phyloP scores from a whole-genome alignment of 768 basidiomycete genomes.

The Lentinula detonsa region DNA sequence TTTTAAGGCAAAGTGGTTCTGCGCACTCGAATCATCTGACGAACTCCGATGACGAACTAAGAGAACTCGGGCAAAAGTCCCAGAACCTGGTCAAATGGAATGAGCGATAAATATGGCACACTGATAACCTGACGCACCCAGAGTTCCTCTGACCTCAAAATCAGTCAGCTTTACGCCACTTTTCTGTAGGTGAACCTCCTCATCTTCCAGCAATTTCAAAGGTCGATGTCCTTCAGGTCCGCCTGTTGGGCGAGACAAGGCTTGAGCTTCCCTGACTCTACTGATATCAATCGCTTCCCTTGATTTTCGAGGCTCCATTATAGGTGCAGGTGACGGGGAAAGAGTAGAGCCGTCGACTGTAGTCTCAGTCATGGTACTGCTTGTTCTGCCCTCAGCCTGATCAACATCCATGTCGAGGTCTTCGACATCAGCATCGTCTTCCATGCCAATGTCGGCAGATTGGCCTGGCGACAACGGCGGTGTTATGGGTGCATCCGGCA shows the following conservation, averaged over 20 bases:
- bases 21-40: constrained; percentile 39
- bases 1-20: constrained; percentile 81
- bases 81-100: constrained; percentile 59
- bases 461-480: constrained; percentile 62
- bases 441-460: constrained; percentile 17
- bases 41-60: constrained; percentile 69
- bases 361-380: constrained; percentile 18
- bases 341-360: neutral
- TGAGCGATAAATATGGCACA: neutral
- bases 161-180: constrained; percentile 64
- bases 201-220: constrained; percentile 60
- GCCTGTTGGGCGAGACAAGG: neutral
- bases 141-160: constrained; percentile 75
- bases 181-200: constrained; percentile 55
- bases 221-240: constrained; percentile 29
- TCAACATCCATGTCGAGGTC: neutral
- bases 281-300: constrained; percentile 8
- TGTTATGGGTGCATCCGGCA: constrained; percentile 58
- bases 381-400: constrained; percentile 20
- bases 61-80: constrained; percentile 92
- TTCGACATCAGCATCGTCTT: constrained; percentile 16
- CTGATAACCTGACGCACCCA: constrained; percentile 41
- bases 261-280: neutral
- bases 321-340: neutral
- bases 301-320: constrained; percentile 1